Conservation (phyloP, 306 rosid genomes). For the Cucumis hystrix region DNA sequence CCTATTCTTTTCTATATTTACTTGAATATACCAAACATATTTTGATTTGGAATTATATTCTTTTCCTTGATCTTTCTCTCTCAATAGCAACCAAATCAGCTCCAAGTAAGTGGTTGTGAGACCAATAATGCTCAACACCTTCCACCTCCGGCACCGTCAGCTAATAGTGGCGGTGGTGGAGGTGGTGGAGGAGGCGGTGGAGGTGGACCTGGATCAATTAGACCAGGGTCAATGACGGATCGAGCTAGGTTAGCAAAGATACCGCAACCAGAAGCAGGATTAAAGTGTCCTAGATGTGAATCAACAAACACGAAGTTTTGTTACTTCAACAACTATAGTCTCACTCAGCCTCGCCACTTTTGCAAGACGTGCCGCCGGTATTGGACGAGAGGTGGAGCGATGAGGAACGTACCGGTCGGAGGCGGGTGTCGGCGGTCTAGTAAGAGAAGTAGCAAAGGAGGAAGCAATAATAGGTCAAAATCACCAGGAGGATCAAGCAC, state of each 20-base stretch:
- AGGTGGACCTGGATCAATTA: constrained; percentile 19
- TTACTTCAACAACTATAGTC: constrained; percentile 75
- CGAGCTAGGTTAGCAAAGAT: constrained; percentile 47
- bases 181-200: background rate
- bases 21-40: constrained; percentile 48
- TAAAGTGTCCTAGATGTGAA: constrained; percentile 74
- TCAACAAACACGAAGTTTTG: constrained; percentile 78
- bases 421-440: constrained; percentile 67
- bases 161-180: background rate
- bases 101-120: constrained; percentile 18
- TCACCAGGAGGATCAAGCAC: constrained; percentile 23
- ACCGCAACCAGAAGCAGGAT: constrained; percentile 36
- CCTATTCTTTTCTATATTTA: constrained; percentile 8
- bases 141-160: constrained; percentile 12
- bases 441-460: constrained; percentile 37
- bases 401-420: constrained; percentile 73
- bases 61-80: background rate
- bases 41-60: constrained; percentile 5
- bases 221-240: constrained; percentile 63
- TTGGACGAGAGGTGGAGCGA: constrained; percentile 83
- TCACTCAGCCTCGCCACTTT: constrained; percentile 75
- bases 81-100: constrained; percentile 24
- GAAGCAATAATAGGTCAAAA: background rate
- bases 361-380: constrained; percentile 83
- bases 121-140: constrained; percentile 19